Evolutionary conservation across 148 eudicot genomes (phyloP), one percentile per base, ranked within the genome.

Genomic region (Chenopodium quinoa): DNA sequence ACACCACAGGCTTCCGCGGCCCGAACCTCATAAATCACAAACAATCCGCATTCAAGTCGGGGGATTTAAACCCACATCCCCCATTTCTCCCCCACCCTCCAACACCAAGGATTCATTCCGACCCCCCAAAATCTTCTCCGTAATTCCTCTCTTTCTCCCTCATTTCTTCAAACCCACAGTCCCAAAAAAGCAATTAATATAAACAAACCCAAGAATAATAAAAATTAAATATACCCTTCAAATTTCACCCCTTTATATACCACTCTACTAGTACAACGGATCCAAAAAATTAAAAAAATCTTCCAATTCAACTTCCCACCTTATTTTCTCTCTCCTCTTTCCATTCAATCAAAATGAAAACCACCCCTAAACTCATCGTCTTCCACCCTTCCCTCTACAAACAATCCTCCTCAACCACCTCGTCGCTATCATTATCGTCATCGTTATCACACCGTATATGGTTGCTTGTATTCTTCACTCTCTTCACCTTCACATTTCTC

Each of bases 371-470:
- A 80, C 89, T 93, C 58, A 89, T 92, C 54, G 80, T 93, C n/a
- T 77, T 93, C 81, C 93, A 93, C 85, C 92, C 93, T 13, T 80
- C 89, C 9, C 8, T 86, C 75, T 82, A 83, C 92, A 91, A 89
- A 58, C 90, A 82, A 77, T 67, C 80, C 25, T 14, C 75, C 56
- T 10, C 44, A 7, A 40, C 44, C 1, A 40, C 7, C 44, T 40
- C 44, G 7, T 40, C 44, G 44, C 44, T 40, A 40, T 40, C 44
- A 4, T 19, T 82, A 20, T 54, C 76, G 17, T 1, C 85, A 44
- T 13, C 78, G 31, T 4, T 80, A 31, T 83, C 62, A 47, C 87
- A 78, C 78, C 91, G 93, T 9, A 22, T 87, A 19, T 88, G 82
- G 78, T 73, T 91, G 73, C 84, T 92, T 64, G 63, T 82, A 9